Evolutionary conservation across 208 protist genomes (phyloP), one percentile per base, ranked within the genome.

Genomic region (Crithidia bombi): DNA sequence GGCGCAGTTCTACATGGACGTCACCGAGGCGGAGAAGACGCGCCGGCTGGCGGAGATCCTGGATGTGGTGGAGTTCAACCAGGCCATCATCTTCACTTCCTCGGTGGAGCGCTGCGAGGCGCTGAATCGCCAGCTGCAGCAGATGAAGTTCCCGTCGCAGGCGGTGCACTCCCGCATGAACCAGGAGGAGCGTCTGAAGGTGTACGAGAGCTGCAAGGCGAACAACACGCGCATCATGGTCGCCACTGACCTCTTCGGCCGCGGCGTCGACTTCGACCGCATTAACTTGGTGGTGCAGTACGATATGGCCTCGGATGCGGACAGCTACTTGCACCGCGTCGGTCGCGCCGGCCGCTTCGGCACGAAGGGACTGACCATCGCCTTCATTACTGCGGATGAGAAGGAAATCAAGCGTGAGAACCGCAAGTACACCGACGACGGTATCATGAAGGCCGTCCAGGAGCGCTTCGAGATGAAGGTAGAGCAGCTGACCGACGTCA

Each of bases 201-300:
- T 92, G 38, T 97, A 96, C 75, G 84, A 97, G 72, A 85, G 89
- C 86, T 99, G 99, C 93, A 99, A 99, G 87, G 87, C 95, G 41
- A 99, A 98, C 86, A 77, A 99, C 70, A 94, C 89, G 32, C 89
- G 98, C 56, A 99, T 99, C 57, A 85, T 99, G 52, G 98, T 99
- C 44, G 79, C 99, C 55, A 99, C 99, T 15, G 98, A 99, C 85
- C 79, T 99, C 43, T 99, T 99, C 74, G 99, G 97, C 51, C 97
- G 99, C 72, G 99, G 99, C 85, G 97, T 99, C 62, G 99, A 99
- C 82, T 98, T 99, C 73, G 98, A 99, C 75, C 87, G 96, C 54
- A 98, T 99, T 65, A 99, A 99, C 89, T 95, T 99, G 41, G 99
- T 99, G 35, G 97, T 99, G 71, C 99, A 99, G 87, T 99, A 99